These are phyloP conservation scores for Coemansia sp. DNA, from an alignment of 192 early-diverging fungal genomes.

Conservation along the genomic window DNA sequence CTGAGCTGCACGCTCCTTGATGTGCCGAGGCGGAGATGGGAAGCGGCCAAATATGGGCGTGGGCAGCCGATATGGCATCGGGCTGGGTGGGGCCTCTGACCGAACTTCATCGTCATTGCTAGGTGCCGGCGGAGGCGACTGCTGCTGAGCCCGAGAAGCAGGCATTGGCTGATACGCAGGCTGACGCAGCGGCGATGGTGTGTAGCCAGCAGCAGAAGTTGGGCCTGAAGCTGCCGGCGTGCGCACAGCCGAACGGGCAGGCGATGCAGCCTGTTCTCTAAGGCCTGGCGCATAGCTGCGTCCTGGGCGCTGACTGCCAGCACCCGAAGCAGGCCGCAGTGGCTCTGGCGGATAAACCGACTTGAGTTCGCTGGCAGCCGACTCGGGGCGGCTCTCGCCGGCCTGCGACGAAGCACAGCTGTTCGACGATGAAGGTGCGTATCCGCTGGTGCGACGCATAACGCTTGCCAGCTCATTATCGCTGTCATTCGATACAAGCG, in stretches of 20 bases:
- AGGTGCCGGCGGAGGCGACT: conserved; percentile 5
- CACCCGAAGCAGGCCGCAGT: conserved; percentile 10
- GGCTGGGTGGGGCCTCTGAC: conserved; percentile 22
- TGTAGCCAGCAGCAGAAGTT: conserved; percentile 12
- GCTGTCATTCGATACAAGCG: conserved; percentile 28
- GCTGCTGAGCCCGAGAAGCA: conserved; percentile 9
- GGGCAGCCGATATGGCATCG: conserved; percentile 33
- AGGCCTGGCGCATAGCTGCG: conserved; percentile 8
- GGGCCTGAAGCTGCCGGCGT: conserved; percentile 13
- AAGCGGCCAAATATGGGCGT: conserved; percentile 54
- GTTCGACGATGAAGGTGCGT: conserved; percentile 33
- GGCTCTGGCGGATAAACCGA: conserved; percentile 32
- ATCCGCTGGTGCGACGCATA: conserved; percentile 49
- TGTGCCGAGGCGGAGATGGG: conserved; percentile 50
- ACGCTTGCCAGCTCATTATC: conserved; percentile 54
- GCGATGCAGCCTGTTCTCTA: conserved; percentile 17
- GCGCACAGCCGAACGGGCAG: conserved; percentile 20
- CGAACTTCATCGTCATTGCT: conserved; percentile 16
- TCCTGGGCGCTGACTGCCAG: conserved; percentile 11
- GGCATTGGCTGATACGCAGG: conserved; percentile 38
- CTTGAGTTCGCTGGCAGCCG: conserved; percentile 35
- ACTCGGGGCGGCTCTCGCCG: conserved; percentile 21
- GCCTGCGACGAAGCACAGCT: conserved; percentile 33
- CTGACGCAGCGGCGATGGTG: conserved; percentile 34
- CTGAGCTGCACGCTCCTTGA: conserved; percentile 46